Conservation (phyloP, 345 rosid genomes). For the Physaria fendleri region DNA sequence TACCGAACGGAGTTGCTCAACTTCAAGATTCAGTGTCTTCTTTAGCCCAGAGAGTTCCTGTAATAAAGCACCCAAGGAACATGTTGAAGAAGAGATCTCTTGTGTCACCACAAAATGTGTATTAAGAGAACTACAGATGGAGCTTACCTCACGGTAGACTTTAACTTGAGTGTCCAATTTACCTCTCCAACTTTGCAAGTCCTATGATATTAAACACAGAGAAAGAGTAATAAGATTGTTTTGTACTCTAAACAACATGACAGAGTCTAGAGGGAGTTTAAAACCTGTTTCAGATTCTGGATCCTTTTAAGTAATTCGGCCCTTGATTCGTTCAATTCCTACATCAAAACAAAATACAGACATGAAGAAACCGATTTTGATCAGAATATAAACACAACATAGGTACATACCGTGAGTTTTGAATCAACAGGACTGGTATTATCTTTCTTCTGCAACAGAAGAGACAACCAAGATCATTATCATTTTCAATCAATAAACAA, state of each 20-base stretch:
- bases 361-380: not conserved
- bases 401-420: constrained; percentile 47
- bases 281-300: constrained; percentile 76
- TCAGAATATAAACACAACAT: not conserved
- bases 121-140: not conserved
- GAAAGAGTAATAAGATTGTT: too few relatives aligned
- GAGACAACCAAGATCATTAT: too few relatives aligned
- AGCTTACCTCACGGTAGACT: constrained; percentile 71
- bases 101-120: too few relatives aligned
- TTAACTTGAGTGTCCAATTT: constrained; percentile 87
- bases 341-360: not conserved
- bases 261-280: too few relatives aligned
- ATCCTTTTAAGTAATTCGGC: constrained; percentile 70
- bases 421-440: constrained; percentile 47
- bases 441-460: constrained; percentile 67
- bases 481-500: too few relatives aligned
- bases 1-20: constrained; percentile 59
- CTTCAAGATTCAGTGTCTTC: constrained; percentile 63
- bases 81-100: not conserved
- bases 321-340: constrained; percentile 89
- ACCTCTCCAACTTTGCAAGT: constrained; percentile 91
- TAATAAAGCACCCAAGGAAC: constrained; percentile 4
- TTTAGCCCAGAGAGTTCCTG: constrained; percentile 77
- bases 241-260: too few relatives aligned
- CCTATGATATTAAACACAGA: constrained; percentile 36